Evolutionary conservation across 1,139 yeast species (phyloP).

Genomic region (Pichia cactophila): DNA sequence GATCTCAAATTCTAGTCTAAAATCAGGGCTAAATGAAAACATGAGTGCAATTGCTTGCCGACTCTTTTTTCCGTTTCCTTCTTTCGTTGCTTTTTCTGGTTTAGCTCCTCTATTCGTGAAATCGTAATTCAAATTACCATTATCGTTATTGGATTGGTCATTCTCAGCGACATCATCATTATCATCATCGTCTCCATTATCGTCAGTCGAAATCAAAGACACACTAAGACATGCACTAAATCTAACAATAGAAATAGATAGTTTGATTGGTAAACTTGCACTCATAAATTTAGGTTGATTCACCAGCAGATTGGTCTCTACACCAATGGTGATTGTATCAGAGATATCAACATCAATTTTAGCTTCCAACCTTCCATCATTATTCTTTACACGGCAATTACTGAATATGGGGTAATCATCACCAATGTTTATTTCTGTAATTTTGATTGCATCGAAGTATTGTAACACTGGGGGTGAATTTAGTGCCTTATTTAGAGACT

Average conservation of each 20-base stretch:
- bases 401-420: slow-evolving; percentile 93
- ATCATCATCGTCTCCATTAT: slow-evolving; percentile 6
- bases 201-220: slow-evolving; percentile 45
- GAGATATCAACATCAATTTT: slow-evolving; percentile 89
- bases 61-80: not conserved
- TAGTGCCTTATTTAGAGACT: slow-evolving; percentile 49
- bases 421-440: slow-evolving; percentile 89
- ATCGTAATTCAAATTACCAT: slow-evolving; percentile 1
- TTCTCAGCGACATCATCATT: not conserved
- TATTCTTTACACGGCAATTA: slow-evolving; percentile 74
- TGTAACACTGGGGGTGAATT: slow-evolving; percentile 34
- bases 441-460: slow-evolving; percentile 66
- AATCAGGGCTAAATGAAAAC: slow-evolving; percentile 88
- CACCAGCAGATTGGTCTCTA: slow-evolving; percentile 72
- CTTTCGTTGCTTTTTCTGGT: not conserved
- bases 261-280: slow-evolving; percentile 76
- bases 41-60: slow-evolving; percentile 55
- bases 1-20: slow-evolving; percentile 76
- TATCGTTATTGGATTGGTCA: slow-evolving; percentile 3
- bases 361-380: slow-evolving; percentile 63
- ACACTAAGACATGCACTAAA: slow-evolving; percentile 91
- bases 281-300: slow-evolving; percentile 82
- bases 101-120: not conserved
- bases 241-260: slow-evolving; percentile 81
- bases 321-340: slow-evolving; percentile 83